Conservation (phyloP, 192 early-diverging fungal genomes). For the Mortierella hygrophila region DNA sequence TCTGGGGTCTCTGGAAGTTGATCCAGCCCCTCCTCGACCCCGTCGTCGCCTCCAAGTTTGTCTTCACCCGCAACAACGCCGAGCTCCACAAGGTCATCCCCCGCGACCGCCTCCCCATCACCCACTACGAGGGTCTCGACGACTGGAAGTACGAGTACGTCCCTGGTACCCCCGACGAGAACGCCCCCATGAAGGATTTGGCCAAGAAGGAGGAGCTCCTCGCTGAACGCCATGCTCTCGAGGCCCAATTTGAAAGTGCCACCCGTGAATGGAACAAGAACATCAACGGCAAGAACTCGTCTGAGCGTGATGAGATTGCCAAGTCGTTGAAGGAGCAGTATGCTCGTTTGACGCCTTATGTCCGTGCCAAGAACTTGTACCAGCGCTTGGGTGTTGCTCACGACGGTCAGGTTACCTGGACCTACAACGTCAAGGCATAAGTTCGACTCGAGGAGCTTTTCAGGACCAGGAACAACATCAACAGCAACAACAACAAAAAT, state of each 20-base stretch:
- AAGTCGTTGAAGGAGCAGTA: conserved; percentile 60
- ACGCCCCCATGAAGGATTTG: conserved; percentile 59
- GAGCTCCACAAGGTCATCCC: conserved; percentile 78
- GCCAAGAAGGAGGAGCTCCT: conserved; percentile 47
- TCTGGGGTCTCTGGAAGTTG: conserved; percentile 87
- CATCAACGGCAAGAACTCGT: conserved; percentile 56
- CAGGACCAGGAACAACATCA: neutral
- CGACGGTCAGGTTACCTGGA: conserved; percentile 52
- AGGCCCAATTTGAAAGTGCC: conserved; percentile 59
- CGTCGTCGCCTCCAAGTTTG: conserved; percentile 89
- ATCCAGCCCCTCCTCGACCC: conserved; percentile 90
- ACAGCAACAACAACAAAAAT: neutral
- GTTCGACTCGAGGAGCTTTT: no score
- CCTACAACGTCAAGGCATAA: conserved; percentile 52
- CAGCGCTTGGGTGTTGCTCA: conserved; percentile 56
- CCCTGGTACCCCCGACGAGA: conserved; percentile 33
- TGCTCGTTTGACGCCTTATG: conserved; percentile 62
- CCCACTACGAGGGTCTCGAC: conserved; percentile 70
- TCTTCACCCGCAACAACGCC: conserved; percentile 75
- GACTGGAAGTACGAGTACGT: conserved; percentile 69
- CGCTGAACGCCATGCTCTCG: conserved; percentile 42
- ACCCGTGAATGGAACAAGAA: conserved; percentile 66
- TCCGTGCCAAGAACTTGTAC: conserved; percentile 61
- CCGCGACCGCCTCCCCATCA: conserved; percentile 70
- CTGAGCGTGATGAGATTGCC: conserved; percentile 56